Base-by-base conservation (phyloP, 176 grass and related monocot species). In the Elaeis guineensis region DNA sequence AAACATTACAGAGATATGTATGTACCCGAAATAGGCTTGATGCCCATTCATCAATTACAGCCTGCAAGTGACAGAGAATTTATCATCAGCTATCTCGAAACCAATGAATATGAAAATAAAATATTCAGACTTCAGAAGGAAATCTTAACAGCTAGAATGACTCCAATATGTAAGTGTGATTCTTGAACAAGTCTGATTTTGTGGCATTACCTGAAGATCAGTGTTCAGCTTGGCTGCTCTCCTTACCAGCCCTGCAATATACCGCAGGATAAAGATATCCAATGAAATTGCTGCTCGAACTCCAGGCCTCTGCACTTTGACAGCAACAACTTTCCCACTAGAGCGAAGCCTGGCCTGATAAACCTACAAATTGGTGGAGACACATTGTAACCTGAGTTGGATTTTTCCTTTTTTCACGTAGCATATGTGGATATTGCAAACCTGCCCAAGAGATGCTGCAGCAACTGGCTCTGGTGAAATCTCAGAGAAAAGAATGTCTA, bases 221-320 rank as follows among this genome's bases (percentile, higher is more conserved):
- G 87, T 97, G 71, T 97, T 90, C 61, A 97, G 53, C 59, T 87
- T 90, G 59, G 71, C 72, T 82, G 62, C 80, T 80, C 69, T 85
- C 56, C 75, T 81, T 49, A 77, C 75, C 61, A 96, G 2, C 48
- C 86, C 87, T 77, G 80, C 92, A 64, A 96, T 75, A 62, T 80
- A 96, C 64, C 92, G 84, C 59, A 96, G 82, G 65, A 96, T 96
- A 82, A 79, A 90, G 20, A 96, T 85, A 76, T 96, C 92, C 52
- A 96, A 87, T 9, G 92, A 84, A 82, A 96, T 96, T 54, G 73
- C 86, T 59, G 92, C 86, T 80, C 87, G 80, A 82, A 90, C 92
- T 68, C 92, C 92, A 75, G 92, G 92, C 24, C 92, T 82, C 69
- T 96, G 92, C 65, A 96, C 92, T 82, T 96, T 96, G 58, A 96